A percentile compares a stretch with the other conserved stretches of the same genome.
Conservation (phyloP, 129 eudicot species). For the Pseudognaphalium luteoalbum region DNA sequence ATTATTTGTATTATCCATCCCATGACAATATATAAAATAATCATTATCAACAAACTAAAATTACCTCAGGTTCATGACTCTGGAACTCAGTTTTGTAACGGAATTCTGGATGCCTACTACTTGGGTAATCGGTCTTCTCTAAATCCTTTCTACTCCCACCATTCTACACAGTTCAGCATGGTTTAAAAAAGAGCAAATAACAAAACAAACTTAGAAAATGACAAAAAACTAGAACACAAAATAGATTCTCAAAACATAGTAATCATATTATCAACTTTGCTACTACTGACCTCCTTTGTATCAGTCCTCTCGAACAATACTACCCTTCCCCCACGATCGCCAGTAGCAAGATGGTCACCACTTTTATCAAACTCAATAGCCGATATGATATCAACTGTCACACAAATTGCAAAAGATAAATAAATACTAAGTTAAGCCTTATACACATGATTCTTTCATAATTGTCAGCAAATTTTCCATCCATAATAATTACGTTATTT, state of each 20-base stretch:
- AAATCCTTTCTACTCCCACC: slow-evolving; percentile 76
- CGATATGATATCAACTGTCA: slow-evolving; percentile 91
- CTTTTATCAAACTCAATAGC: slow-evolving; percentile 99
- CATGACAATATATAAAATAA: neutral
- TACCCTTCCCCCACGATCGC: slow-evolving; percentile 99
- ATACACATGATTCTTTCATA: slow-evolving; percentile 3
- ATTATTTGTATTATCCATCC: neutral
- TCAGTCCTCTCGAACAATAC: slow-evolving; percentile 98
- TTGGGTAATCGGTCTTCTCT: slow-evolving; percentile 73
- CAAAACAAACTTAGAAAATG: neutral
- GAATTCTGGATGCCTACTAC: slow-evolving; percentile 92
- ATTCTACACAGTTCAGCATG: slow-evolving; percentile 42
- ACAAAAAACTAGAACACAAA: neutral
- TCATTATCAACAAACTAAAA: neutral
- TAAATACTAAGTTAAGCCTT: slow-evolving; percentile 7
- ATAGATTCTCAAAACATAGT: neutral
- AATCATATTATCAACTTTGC: slow-evolving; percentile 16
- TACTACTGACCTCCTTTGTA: slow-evolving; percentile 67
- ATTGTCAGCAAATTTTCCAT: slow-evolving; percentile 8
- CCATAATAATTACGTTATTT: slow-evolving; percentile 12
- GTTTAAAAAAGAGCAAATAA: slow-evolving; percentile 21
- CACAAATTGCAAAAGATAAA: slow-evolving; percentile 11
- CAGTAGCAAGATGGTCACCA: slow-evolving; percentile 99
- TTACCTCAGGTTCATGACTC: slow-evolving; percentile 99
- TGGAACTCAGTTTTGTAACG: slow-evolving; percentile 99